A percentile compares a stretch with the other conserved stretches of the same genome.
These are phyloP conservation scores for Wickerhamomyces sydowiorum DNA, from an alignment of 805 yeast genomes.

Conservation along the genomic window DNA sequence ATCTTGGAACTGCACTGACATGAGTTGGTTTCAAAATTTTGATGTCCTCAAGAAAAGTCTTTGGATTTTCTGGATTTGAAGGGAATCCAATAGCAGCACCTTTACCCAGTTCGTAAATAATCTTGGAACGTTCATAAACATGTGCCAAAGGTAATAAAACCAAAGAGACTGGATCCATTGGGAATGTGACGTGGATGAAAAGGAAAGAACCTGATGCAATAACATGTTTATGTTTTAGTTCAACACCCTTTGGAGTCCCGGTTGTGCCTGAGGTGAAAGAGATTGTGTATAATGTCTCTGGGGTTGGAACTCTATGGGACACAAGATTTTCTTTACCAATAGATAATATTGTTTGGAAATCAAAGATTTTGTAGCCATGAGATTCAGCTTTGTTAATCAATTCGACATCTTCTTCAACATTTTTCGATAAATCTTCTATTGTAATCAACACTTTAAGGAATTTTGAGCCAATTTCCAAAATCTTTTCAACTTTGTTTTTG, in stretches of 20 bases:
- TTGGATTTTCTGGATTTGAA: conserved; percentile 43
- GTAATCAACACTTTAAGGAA: conserved; percentile 50
- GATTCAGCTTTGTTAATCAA: conserved; percentile 25
- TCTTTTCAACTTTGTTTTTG: conserved; percentile 40
- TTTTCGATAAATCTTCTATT: conserved; percentile 45
- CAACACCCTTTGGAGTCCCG: conserved; percentile 71
- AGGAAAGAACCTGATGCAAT: conserved; percentile 43
- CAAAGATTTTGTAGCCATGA: conserved; percentile 24
- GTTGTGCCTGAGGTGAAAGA: conserved; percentile 76
- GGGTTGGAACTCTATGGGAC: conserved; percentile 41
- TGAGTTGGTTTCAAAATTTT: conserved; percentile 46
- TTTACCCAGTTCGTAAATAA: conserved; percentile 36
- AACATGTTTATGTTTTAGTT: conserved; percentile 44
- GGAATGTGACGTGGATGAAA: conserved; percentile 28
- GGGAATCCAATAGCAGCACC: conserved; percentile 54
- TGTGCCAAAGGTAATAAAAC: conserved; percentile 56
- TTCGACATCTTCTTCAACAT: conserved; percentile 27
- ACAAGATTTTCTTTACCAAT: conserved; percentile 38
- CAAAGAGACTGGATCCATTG: conserved; percentile 23
- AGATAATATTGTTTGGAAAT: conserved; percentile 30
- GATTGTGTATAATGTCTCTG: conserved; percentile 51
- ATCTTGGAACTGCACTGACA: conserved; percentile 58
- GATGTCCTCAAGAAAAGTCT: conserved; percentile 53
- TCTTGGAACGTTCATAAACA: conserved; percentile 44
- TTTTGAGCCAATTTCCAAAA: conserved; percentile 39